Evolutionary conservation across 345 rosid genomes (phyloP).

Genomic region (Arabis hirsuta): DNA sequence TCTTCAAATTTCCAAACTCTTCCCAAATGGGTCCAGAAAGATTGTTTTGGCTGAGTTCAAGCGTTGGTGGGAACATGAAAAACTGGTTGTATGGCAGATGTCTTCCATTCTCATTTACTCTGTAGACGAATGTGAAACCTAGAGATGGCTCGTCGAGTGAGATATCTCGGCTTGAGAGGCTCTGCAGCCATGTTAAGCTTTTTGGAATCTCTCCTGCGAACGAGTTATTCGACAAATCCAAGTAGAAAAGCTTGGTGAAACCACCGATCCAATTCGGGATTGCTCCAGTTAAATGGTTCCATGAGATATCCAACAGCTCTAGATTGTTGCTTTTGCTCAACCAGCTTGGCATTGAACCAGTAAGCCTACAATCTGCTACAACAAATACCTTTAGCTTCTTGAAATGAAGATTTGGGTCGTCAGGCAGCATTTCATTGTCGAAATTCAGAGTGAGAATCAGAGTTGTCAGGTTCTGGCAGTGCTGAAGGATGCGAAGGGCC

Average conservation of each 20-base stretch:
- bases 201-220: slow-evolving; percentile 58
- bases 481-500: slow-evolving; percentile 57
- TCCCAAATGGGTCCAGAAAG: slow-evolving; percentile 49
- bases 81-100: slow-evolving; percentile 51
- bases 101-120: slow-evolving; percentile 37
- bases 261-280: slow-evolving; percentile 57
- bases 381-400: slow-evolving; percentile 53
- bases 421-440: slow-evolving; percentile 52
- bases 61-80: slow-evolving; percentile 36
- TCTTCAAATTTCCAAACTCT: slow-evolving; percentile 53
- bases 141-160: slow-evolving; percentile 45
- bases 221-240: slow-evolving; percentile 60
- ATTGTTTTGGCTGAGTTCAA: slow-evolving; percentile 42
- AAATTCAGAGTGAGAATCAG: slow-evolving; percentile 60
- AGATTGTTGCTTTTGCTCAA: slow-evolving; percentile 48
- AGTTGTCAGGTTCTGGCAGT: slow-evolving; percentile 57
- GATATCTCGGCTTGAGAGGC: slow-evolving; percentile 45
- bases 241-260: slow-evolving; percentile 50
- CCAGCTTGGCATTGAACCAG: slow-evolving; percentile 66
- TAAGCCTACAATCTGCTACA: slow-evolving; percentile 49
- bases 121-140: slow-evolving; percentile 47
- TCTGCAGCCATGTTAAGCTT: slow-evolving; percentile 50
- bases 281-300: slow-evolving; percentile 55
- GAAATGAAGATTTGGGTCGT: slow-evolving; percentile 49
- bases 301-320: slow-evolving; percentile 74